Percentiles rank a stretch among this genome's conserved stretches.
Evolutionary conservation across 2,329 filamentous ascomycete species (phyloP).

Genomic region (Cercospora citrullina): DNA sequence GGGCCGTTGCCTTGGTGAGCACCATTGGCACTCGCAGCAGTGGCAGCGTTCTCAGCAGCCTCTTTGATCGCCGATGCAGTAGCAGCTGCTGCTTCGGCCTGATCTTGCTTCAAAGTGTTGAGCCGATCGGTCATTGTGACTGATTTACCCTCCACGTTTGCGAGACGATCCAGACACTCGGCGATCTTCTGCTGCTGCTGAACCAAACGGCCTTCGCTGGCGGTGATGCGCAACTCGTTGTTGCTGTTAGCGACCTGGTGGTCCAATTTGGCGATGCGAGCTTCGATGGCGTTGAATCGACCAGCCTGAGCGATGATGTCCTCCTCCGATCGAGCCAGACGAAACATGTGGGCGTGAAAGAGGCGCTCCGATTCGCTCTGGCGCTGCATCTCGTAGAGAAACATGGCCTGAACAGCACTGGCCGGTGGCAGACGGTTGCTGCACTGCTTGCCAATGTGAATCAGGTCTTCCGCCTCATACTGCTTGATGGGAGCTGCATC

Average conservation of each 20-base stretch:
- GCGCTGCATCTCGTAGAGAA: conserved; percentile 35
- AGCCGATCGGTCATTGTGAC: conserved; percentile 6
- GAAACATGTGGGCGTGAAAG: conserved; percentile 32
- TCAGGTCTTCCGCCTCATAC: conserved; percentile 5
- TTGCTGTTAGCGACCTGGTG: conserved; percentile 18
- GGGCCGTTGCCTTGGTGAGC: background rate
- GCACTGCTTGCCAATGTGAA: conserved; percentile 26
- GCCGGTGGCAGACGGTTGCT: conserved; percentile 30
- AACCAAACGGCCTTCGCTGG: conserved; percentile 17
- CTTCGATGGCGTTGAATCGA: conserved; percentile 21
- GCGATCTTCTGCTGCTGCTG: conserved; percentile 18
- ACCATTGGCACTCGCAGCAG: background rate
- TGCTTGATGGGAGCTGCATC: background rate
- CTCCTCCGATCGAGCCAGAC: conserved; percentile 21
- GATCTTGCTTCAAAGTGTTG: conserved; percentile 4
- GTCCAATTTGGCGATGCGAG: conserved; percentile 23
- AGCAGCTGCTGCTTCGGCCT: conserved; percentile 7
- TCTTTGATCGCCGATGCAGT: background rate
- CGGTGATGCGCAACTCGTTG: conserved; percentile 23
- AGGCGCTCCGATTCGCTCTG: conserved; percentile 32
- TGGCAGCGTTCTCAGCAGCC: background rate
- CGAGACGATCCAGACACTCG: conserved; percentile 7
- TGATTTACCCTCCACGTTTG: conserved; percentile 9
- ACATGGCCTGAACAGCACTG: conserved; percentile 32
- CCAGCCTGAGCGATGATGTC: conserved; percentile 11